Base-by-base conservation (phyloP, 345 rosid genomes). In the Dimocarpus longan region DNA sequence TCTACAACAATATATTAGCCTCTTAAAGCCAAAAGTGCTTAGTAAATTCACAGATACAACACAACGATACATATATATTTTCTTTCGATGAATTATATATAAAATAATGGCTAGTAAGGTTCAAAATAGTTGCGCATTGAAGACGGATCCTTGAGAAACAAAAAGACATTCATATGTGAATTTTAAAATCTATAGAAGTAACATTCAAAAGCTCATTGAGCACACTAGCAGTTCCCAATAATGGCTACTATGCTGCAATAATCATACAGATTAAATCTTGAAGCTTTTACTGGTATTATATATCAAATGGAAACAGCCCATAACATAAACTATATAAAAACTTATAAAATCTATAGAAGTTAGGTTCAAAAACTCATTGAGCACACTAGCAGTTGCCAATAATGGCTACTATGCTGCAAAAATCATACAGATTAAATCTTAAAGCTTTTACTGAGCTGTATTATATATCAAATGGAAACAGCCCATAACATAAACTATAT, bases 201-300 rank as follows among this genome's bases (percentile, higher is more conserved):
- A 54, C 16, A 46, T 32, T 13, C 44, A 52, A 16, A 70, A 32
- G 54, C 21, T 54, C 21, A 12, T 54, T 54, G 57, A 54, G 37
- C 50, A 22, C 66, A 73, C 76, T n/a, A 57, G 50, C 37, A 21
- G 37, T 73, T 21, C 11, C 66, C 66, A 57, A 59, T 6, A 73
- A 39, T 18, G 26, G 26, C 28, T 21, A n/a, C 24, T 43, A 43
- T 68, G 48, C 70, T 16, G 52, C 54, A 43, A n/a, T 22, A 40
- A 43, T 43, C 24, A 5, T 43, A 40, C 28, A 21, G 70, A 66
- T 16, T 66, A 66, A 42, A n/a, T 68, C 19, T n/a, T 71, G 15
- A 8, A 54, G 42, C 44, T 26, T 26, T 26, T 26, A 26, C 28
- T 26, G 28, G 28, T 26, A 1, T 26, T 26, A 26, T 26, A 26